Evolutionary conservation across 2,329 filamentous ascomycete genomes (phyloP), one percentile per base, ranked within the genome.

Genomic region (Gaeumannomyces tritici): DNA sequence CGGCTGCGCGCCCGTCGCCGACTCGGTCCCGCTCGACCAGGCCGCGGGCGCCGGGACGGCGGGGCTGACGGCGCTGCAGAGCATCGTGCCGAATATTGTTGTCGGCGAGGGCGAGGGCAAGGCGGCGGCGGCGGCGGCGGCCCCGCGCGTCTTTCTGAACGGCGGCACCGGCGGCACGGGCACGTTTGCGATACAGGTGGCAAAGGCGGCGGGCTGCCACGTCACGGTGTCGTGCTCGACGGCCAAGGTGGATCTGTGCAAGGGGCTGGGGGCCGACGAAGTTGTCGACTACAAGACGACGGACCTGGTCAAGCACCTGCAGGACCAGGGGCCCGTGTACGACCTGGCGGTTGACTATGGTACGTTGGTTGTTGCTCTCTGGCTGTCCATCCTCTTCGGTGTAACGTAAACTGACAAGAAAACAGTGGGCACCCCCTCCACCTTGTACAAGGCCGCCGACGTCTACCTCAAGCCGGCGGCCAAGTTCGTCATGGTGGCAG

Each of bases 231-330:
- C 79, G 5, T 89, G 86, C 68, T 88, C 85, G 12, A 77, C 74
- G 0, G 70, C 70, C 7, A 89, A 89, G 69, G 74, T 79, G 0
- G 78, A 82, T 57, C 70, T 89, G 2, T 85, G 83, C 68, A 78
- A 78, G 64, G 72, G 73, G 3, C 71, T 89, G 1, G 87, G 87
- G 0, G 87, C 74, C 3, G 84, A 89, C 66, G 81, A 85, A 63
- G 79, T 88, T 33, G 76, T 88, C 58, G 83, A 88, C 67, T 88
- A 89, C 69, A 80, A 78, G 24, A 71, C 73, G 0, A 70, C 73
- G 33, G 73, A 86, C 68, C 71, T 87, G 1, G 8, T 68, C 4
- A 57, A 61, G 0, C 60, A 62, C 7, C 62, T 2, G 67, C 78
- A 5, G 73, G 75, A 28, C 70, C 69, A 58, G n/a, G 65, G 3